A percentile compares a stretch with the other conserved stretches of the same genome.
Evolutionary conservation across 495 filamentous ascomycete genomes (phyloP).

Genomic region (Aspergillus avenaceus): DNA sequence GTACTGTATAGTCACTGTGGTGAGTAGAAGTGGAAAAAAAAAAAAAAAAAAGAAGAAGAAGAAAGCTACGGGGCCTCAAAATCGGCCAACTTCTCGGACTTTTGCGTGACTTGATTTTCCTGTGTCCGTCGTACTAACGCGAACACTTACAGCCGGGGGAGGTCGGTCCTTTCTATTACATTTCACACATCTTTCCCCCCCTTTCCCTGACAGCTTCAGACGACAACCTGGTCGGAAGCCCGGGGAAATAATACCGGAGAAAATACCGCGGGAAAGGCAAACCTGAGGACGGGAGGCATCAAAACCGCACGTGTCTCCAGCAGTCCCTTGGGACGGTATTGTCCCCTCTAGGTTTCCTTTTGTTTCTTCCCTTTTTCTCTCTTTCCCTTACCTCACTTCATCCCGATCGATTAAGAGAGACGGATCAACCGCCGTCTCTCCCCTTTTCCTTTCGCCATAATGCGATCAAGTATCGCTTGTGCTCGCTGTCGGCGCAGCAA

Average conservation of each 20-base stretch:
- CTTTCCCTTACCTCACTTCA: neutral
- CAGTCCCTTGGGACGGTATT: constrained; percentile 14
- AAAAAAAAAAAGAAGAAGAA: constrained; percentile 3
- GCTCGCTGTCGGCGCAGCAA: constrained; percentile 75
- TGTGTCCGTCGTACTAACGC: constrained; percentile 4
- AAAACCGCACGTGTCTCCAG: constrained; percentile 12
- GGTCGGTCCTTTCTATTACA: constrained; percentile 14
- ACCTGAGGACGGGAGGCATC: constrained; percentile 7
- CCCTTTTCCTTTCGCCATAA: constrained; percentile 19
- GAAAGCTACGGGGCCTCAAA: neutral
- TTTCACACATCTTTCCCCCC: too few relatives aligned
- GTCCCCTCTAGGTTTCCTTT: constrained; percentile 9
- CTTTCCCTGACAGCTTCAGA: neutral
- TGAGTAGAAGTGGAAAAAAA: too few relatives aligned
- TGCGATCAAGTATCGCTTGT: constrained; percentile 80
- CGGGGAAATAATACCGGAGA: constrained; percentile 24
- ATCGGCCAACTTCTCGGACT: neutral
- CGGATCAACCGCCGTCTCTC: constrained; percentile 22
- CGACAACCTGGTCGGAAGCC: constrained; percentile 13
- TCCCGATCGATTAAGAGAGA: constrained; percentile 9
- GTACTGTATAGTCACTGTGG: too few relatives aligned
- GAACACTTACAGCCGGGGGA: neutral
- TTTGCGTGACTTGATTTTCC: constrained; percentile 2
- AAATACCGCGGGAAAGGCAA: constrained; percentile 18
- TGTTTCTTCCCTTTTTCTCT: neutral